Evolutionary conservation across 2,329 filamentous ascomycete species (phyloP).

Genomic region (Fusarium sterilihyphosum): DNA sequence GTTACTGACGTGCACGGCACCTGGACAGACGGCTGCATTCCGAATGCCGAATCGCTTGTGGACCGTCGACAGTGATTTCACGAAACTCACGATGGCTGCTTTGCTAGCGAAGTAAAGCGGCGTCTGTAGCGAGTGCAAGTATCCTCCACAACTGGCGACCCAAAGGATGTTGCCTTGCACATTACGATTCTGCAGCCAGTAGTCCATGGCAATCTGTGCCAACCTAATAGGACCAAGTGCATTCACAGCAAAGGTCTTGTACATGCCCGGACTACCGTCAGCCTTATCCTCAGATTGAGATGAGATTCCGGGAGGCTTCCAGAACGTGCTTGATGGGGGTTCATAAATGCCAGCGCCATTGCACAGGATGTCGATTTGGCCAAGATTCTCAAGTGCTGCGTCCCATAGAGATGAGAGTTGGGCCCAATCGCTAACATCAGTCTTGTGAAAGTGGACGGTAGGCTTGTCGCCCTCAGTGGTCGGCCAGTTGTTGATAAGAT

Average conservation of each 20-base stretch:
- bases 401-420: slow-evolving; percentile 42
- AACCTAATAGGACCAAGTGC: slow-evolving; percentile 40
- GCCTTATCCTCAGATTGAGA: slow-evolving; percentile 26
- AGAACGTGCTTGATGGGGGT: slow-evolving; percentile 42
- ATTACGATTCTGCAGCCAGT: slow-evolving; percentile 41
- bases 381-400: slow-evolving; percentile 57
- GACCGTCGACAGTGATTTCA: slow-evolving; percentile 3
- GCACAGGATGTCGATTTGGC: slow-evolving; percentile 68
- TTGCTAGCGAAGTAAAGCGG: slow-evolving; percentile 37
- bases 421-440: slow-evolving; percentile 40
- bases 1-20: slow-evolving; percentile 1
- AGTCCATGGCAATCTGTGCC: slow-evolving; percentile 44
- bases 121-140: slow-evolving; percentile 42
- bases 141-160: slow-evolving; percentile 42
- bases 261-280: slow-evolving; percentile 29
- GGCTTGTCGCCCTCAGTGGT: not conserved
- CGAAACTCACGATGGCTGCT: slow-evolving; percentile 23
- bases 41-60: slow-evolving; percentile 7
- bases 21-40: slow-evolving; percentile 22
- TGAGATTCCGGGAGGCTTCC: slow-evolving; percentile 38
- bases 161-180: slow-evolving; percentile 38
- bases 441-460: slow-evolving; percentile 30
- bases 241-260: slow-evolving; percentile 42
- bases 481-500: not conserved
- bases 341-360: slow-evolving; percentile 68